Evolutionary conservation across 306 rosid genomes (phyloP), one percentile per base, ranked within the genome.

Genomic region (Fragaria ananassa): DNA sequence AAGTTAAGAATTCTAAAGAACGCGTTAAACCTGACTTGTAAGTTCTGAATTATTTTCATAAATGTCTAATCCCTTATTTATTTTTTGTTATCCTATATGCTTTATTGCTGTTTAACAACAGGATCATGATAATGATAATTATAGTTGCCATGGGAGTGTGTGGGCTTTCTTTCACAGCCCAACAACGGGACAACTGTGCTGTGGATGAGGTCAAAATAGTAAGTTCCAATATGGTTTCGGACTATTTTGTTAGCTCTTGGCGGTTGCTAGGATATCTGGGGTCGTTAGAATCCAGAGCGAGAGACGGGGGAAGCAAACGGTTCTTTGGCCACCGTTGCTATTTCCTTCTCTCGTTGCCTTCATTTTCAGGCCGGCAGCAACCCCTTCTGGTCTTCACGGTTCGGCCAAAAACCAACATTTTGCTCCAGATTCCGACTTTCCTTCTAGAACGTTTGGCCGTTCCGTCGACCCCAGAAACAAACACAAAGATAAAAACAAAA

Each of bases 281-380:
- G 82, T 68, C 74, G 69, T 46, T 64, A 76, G 64, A 83, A 76
- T 80, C 77, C 71, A 49, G 81, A 77, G 69, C 66, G 60, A 49
- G 57, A 44, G 50, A 64, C 58, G 50, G 78, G 79, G 19, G 78
- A 76, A 81, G 69, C 74, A 80, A 85, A 85, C 79, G 84, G 81
- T 82, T 70, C 74, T 74, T 68, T n/a, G 23, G 41, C 19, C 37
- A 25, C 71, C 68, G 10, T 42, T 57, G 35, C 73, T 13, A 9
- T 76, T 74, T 57, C 68, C 74, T 71, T 71, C 58, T 63, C 73
- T 23, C 70, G 75, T 78, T 45, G 23, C 56, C 56, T 73, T 73
- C 77, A 58, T 73, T 58, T 73, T 46, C 77, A 58, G 27, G 35
- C 31, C 44, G 77, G 56, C 68, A 57, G 27, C 15, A 37, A 73